These are phyloP conservation scores for Phytopythium aichiense DNA, from an alignment of 352 stramenopile species.

Conservation along the genomic window DNA sequence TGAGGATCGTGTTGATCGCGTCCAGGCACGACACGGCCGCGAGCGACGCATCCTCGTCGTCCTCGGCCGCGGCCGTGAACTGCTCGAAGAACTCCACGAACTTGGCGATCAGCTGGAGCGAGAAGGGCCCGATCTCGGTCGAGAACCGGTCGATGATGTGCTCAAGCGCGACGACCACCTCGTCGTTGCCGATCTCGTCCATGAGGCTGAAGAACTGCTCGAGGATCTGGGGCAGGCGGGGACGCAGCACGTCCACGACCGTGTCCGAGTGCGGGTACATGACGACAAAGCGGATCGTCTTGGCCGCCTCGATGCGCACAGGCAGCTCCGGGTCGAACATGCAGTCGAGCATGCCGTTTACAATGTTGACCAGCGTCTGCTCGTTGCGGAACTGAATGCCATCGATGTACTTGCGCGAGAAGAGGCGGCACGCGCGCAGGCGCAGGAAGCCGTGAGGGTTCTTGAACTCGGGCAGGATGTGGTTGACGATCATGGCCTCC, in stretches of 20 bases:
- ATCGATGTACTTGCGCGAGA: slow-evolving; percentile 93
- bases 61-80: slow-evolving; percentile 90
- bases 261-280: slow-evolving; percentile 85
- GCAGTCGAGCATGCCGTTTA: slow-evolving; percentile 79
- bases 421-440: slow-evolving; percentile 94
- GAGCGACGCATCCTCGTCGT: slow-evolving; percentile 96
- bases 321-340: slow-evolving; percentile 95
- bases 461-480: slow-evolving; percentile 97
- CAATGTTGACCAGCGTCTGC: slow-evolving; percentile 75
- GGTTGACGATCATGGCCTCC: slow-evolving; percentile 91
- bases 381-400: slow-evolving; percentile 90
- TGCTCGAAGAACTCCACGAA: slow-evolving; percentile 93
- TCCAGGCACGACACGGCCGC: slow-evolving; percentile 90
- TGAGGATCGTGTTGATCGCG: slow-evolving; percentile 83
- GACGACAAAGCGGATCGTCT: slow-evolving; percentile 86
- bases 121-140: slow-evolving; percentile 93
- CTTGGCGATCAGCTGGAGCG: slow-evolving; percentile 92
- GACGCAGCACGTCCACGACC: slow-evolving; percentile 84
- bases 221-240: slow-evolving; percentile 93
- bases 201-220: slow-evolving; percentile 98
- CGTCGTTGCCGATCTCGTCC: slow-evolving; percentile 98
- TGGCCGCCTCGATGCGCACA: slow-evolving; percentile 95
- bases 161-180: slow-evolving; percentile 93
- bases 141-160: slow-evolving; percentile 97
- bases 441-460: slow-evolving; percentile 94